Evolutionary conservation across 2,329 filamentous ascomycete species (phyloP).

Genomic region (Trichoderma polysporum): DNA sequence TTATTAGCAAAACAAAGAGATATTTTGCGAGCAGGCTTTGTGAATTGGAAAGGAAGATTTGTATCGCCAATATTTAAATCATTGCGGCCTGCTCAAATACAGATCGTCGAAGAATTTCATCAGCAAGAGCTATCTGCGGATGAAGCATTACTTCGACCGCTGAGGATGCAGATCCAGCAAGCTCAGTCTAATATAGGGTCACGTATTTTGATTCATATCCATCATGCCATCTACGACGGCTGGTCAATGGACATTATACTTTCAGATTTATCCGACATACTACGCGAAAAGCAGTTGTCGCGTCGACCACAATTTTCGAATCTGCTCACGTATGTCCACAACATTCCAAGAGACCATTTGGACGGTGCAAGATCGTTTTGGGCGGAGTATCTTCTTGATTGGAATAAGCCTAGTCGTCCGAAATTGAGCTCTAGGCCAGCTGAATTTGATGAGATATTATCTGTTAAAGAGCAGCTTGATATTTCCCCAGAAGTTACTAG

Average conservation of each 20-base stretch:
- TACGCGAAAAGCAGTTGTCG: slow-evolving; percentile 35
- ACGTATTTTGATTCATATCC: slow-evolving; percentile 57
- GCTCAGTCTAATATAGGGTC: slow-evolving; percentile 25
- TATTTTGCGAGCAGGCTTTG: slow-evolving; percentile 73
- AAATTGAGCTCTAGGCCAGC: slow-evolving; percentile 40
- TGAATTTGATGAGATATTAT: slow-evolving; percentile 21
- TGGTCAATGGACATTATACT: slow-evolving; percentile 81
- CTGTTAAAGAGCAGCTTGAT: slow-evolving; percentile 21
- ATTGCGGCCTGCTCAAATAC: slow-evolving; percentile 45
- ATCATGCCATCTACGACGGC: slow-evolving; percentile 89
- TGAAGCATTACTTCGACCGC: slow-evolving; percentile 52
- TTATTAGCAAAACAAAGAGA: slow-evolving; percentile 56
- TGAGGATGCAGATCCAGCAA: slow-evolving; percentile 57
- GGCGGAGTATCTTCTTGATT: slow-evolving; percentile 62
- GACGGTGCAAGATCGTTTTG: slow-evolving; percentile 62
- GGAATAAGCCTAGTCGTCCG: slow-evolving; percentile 56
- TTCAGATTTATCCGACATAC: slow-evolving; percentile 59
- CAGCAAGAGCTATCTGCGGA: slow-evolving; percentile 42
- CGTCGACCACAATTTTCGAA: slow-evolving; percentile 59
- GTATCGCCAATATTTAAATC: slow-evolving; percentile 58
- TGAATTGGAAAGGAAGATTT: slow-evolving; percentile 44
- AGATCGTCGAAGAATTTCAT: slow-evolving; percentile 37
- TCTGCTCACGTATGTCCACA: slow-evolving; percentile 53
- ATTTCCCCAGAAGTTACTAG: slow-evolving; percentile 29
- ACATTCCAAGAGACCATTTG: slow-evolving; percentile 27